Conservation (phyloP, 768 basidiomycete species). For the Tulasnella sp. region DNA sequence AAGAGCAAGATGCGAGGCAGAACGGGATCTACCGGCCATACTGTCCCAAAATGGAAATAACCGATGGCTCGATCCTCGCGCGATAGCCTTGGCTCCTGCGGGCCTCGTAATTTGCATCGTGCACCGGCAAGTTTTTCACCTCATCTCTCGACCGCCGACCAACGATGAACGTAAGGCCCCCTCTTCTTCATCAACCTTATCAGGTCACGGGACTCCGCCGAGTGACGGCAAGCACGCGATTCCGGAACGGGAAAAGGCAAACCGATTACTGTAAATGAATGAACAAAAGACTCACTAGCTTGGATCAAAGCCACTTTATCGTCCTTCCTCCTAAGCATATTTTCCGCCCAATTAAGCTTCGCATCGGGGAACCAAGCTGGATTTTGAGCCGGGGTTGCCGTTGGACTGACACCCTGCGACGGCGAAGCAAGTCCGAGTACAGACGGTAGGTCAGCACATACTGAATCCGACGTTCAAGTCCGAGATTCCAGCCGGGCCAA, state of each 20-base stretch:
- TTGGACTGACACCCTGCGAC: constrained; percentile 48
- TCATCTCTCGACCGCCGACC: neutral
- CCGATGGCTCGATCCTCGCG: neutral
- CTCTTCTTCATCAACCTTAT: neutral
- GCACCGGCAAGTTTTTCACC: neutral
- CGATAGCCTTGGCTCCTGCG: too few species aligned
- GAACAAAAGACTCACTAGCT: constrained; percentile 53
- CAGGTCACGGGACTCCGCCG: neutral
- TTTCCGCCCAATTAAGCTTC: constrained; percentile 75
- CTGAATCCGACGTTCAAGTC: neutral
- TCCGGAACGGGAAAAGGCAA: neutral
- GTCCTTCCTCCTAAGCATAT: constrained; percentile 60
- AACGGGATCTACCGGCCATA: neutral
- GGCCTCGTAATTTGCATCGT: too few species aligned
- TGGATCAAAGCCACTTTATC: constrained; percentile 65
- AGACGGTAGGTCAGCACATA: neutral
- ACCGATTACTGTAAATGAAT: too few species aligned
- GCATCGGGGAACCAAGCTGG: constrained; percentile 70
- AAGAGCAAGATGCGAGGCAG: constrained; percentile 3
- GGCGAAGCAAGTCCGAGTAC: neutral
- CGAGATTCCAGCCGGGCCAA: neutral
- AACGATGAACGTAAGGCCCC: neutral
- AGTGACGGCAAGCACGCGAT: too few species aligned
- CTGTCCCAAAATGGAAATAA: neutral
- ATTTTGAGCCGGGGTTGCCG: constrained; percentile 54